Evolutionary conservation across 306 rosid genomes (phyloP).

Genomic region (Inga laurina): DNA sequence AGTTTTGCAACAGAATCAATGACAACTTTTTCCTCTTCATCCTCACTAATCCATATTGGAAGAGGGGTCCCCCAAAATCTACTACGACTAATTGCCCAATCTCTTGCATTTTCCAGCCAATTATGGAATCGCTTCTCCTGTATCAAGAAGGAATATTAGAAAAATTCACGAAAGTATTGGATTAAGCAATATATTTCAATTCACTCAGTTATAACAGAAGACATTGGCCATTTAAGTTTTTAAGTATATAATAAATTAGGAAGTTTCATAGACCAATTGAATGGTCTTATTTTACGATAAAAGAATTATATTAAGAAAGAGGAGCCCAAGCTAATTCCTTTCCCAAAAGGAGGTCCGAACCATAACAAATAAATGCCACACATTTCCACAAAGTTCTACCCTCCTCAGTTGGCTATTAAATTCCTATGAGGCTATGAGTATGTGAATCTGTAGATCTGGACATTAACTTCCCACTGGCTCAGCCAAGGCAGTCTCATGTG

Average conservation of each 20-base stretch:
- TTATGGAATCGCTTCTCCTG: slow-evolving; percentile 96
- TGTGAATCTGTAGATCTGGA: no score
- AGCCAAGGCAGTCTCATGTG: no score
- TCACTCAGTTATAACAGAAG: background rate
- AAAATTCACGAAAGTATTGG: slow-evolving; percentile 21
- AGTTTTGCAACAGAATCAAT: slow-evolving; percentile 88
- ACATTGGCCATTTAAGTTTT: no score
- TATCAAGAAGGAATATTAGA: slow-evolving; percentile 14
- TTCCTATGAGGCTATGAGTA: no score
- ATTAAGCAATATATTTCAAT: background rate
- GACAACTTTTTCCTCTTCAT: slow-evolving; percentile 72
- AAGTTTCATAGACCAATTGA: background rate
- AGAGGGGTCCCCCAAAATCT: slow-evolving; percentile 99
- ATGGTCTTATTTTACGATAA: no score
- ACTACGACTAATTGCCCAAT: slow-evolving; percentile 98
- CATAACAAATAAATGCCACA: no score
- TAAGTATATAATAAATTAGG: background rate
- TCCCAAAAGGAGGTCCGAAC: no score
- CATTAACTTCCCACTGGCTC: no score
- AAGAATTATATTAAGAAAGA: no score
- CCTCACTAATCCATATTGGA: slow-evolving; percentile 94
- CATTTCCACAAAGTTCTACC: no score
- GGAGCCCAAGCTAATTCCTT: no score
- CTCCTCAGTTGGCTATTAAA: no score
- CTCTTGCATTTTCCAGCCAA: slow-evolving; percentile 99